phyloP scores from a whole-genome alignment of 1,284 basidiomycete genomes.

The Irpex lacteus region DNA sequence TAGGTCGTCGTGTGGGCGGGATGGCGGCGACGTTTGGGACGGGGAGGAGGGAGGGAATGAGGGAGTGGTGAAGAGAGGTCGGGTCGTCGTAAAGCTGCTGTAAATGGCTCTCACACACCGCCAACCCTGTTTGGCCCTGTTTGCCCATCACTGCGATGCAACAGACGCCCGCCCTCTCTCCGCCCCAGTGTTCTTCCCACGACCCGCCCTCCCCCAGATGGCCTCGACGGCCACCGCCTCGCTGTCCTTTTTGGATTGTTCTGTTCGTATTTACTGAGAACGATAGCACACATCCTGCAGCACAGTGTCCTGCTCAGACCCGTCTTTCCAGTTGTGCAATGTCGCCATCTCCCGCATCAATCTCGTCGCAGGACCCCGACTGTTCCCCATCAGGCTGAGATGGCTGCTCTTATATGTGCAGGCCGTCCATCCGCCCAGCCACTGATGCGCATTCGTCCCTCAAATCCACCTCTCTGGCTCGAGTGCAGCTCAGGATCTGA shows the following conservation, averaged over 20 bases:
- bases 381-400: not conserved
- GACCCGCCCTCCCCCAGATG: not conserved
- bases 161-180: not conserved
- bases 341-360: not conserved
- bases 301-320: not conserved
- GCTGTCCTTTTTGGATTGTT: not conserved
- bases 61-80: constrained; percentile 14
- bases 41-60: constrained; percentile 7
- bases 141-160: constrained; percentile 2
- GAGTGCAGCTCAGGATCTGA: not conserved
- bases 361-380: constrained; percentile 1
- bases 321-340: not conserved
- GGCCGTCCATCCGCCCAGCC: not conserved
- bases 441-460: not conserved
- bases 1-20: constrained; percentile 13
- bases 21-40: constrained; percentile 8
- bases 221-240: not conserved
- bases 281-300: not conserved
- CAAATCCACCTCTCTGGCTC: not conserved
- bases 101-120: constrained; percentile 13
- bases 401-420: not conserved
- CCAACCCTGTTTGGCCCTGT: constrained; percentile 13
- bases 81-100: constrained; percentile 14
- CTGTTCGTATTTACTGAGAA: not conserved
- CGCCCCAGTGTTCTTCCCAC: not conserved